phyloP scores from a whole-genome alignment of 2,329 filamentous ascomycete species.

The Diaporthe nobilis region DNA sequence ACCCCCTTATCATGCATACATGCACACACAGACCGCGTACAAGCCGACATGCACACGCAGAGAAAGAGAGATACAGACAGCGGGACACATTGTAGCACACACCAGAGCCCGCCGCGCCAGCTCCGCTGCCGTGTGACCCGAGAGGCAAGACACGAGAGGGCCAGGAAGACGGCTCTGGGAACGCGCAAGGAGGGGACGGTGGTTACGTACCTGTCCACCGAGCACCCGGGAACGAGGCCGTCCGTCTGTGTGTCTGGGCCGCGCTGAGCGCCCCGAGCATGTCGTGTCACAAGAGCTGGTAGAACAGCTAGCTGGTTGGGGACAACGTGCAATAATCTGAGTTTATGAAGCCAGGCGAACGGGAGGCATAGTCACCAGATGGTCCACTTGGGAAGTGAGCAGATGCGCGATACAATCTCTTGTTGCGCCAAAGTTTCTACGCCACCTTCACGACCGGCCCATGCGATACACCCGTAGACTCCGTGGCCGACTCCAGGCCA shows the following conservation, averaged over 20 bases:
- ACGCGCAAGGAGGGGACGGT: neutral
- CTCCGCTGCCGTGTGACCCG: conserved; percentile 1
- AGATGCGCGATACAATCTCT: conserved; percentile 5
- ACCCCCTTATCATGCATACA: neutral
- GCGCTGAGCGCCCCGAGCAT: conserved; percentile 1
- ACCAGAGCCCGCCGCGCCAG: neutral
- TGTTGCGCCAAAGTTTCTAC: neutral
- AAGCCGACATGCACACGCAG: neutral
- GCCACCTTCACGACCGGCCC: neutral
- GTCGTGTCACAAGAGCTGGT: neutral
- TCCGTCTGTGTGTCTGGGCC: neutral
- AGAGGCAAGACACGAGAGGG: conserved; percentile 1
- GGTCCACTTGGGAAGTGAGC: neutral
- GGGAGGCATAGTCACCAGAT: neutral
- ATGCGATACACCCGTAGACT: neutral
- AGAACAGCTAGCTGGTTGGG: neutral
- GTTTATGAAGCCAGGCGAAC: too few species aligned
- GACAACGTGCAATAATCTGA: neutral
- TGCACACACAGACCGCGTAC: neutral
- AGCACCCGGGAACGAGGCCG: neutral
- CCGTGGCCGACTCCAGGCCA: neutral
- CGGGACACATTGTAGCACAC: neutral
- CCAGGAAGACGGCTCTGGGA: neutral
- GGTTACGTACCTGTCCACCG: neutral
- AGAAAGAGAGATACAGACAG: neutral